Base-by-base conservation (phyloP, 2,329 filamentous ascomycete genomes). In the Thermoascus crustaceus region DNA sequence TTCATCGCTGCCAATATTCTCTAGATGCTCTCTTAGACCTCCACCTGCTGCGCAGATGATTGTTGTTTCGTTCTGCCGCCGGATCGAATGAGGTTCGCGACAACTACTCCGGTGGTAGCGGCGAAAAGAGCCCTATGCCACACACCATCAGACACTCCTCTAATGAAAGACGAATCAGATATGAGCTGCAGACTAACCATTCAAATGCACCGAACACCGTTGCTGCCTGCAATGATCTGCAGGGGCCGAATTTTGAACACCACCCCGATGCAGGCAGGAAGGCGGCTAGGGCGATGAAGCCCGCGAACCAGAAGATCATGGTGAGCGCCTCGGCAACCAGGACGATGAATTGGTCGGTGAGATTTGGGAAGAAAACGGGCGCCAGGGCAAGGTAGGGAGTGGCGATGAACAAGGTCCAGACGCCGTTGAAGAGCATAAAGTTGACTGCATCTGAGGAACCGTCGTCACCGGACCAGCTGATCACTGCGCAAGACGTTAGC, bases 281-380 rank as follows among this genome's bases (percentile, higher is more conserved):
- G 13, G 78, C 80, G 0, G 82, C 85, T 7, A 88, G 61, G 0
- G 85, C 85, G 46, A 93, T 79, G 50, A 86, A 82, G 5, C 85
- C 86, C 1, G 82, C 80, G 54, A 95, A 91, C 87, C 87, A 94
- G 68, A 93, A 93, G 38, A 93, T 70, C 64, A 82, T 80, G 7
- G 85, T 91, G 16, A 91, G 46, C 30, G 67, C 68, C 52, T 93
- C 83, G 20, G 85, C 68, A 1, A 52, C 78, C 11, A 88, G 66
- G 10, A 86, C 74, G 29, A 71, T 76, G 33, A 76, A 75, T 34
- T 71, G 73, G 58, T 85, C 76, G 49, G 79, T 78, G 7, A 77
- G 49, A 16, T 66, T 65, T 3, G 73, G 68, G 49, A 78, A 67
- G 60, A 78, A 79, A 27, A 74, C 64, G 1, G 84, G 83, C 2